A percentile compares a stretch with the other conserved stretches of the same genome.
phyloP scores from a whole-genome alignment of 176 grass and related monocot genomes.

The Carex littledalei region DNA sequence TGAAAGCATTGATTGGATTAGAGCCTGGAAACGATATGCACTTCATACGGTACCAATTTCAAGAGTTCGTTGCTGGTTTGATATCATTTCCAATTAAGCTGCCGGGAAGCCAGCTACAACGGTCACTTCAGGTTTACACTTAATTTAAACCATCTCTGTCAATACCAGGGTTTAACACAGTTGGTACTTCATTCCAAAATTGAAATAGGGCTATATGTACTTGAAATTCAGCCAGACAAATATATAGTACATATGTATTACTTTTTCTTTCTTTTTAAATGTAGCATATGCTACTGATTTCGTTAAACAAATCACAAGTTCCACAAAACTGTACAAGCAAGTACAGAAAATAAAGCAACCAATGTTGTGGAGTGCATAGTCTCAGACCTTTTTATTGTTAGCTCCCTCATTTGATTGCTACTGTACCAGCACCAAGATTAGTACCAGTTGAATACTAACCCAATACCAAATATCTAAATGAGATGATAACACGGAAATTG shows the following conservation, averaged over 20 bases:
- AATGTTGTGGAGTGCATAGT: not conserved
- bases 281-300: not conserved
- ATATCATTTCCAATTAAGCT: slow-evolving; percentile 96
- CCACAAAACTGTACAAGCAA: not conserved
- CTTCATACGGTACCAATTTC: slow-evolving; percentile 75
- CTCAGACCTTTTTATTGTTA: not conserved
- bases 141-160: not conserved
- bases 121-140: slow-evolving; percentile 61
- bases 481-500: not conserved
- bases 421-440: not conserved
- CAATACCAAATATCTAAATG: not conserved
- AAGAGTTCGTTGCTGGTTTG: slow-evolving; percentile 96
- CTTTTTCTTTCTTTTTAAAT: not conserved
- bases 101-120: slow-evolving; percentile 81
- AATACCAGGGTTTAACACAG: not conserved
- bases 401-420: not conserved
- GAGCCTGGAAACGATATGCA: slow-evolving; percentile 71
- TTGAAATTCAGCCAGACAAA: not conserved
- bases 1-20: slow-evolving; percentile 80
- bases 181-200: not conserved
- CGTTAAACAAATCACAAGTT: not conserved
- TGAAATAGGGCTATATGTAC: not conserved
- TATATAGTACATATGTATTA: not conserved
- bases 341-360: not conserved
- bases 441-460: not conserved